Percentiles rank a stretch among this genome's conserved stretches.
These are phyloP conservation scores for Drechslerella coelobrocha DNA, from an alignment of 2,329 filamentous ascomycete genomes.

Conservation along the genomic window DNA sequence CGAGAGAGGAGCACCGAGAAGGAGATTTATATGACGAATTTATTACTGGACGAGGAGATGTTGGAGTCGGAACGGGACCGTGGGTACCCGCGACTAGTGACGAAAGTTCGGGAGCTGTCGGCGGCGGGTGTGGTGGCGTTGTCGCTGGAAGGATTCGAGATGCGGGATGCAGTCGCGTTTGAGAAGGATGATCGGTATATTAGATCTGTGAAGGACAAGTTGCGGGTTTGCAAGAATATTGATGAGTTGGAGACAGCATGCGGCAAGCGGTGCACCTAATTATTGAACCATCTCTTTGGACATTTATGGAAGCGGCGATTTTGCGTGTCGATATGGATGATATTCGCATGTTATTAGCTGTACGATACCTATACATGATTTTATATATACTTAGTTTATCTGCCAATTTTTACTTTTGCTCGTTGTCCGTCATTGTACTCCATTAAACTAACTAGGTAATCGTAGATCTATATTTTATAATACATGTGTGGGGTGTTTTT, in stretches of 20 bases:
- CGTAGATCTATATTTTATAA: no score
- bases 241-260: conserved; percentile 42
- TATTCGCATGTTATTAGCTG: background rate
- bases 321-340: background rate
- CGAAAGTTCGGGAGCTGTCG: conserved; percentile 8
- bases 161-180: conserved; percentile 27
- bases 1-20: conserved; percentile 30
- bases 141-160: conserved; percentile 31
- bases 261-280: conserved; percentile 38
- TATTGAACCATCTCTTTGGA: background rate
- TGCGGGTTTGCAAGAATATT: conserved; percentile 40
- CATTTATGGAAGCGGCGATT: background rate
- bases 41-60: conserved; percentile 24
- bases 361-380: background rate
- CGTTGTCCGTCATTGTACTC: no score
- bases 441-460: no score
- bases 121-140: conserved; percentile 21
- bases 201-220: conserved; percentile 3
- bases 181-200: conserved; percentile 9
- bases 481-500: no score
- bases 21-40: conserved; percentile 8
- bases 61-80: conserved; percentile 19
- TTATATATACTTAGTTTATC: background rate
- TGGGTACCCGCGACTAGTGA: conserved; percentile 27
- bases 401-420: no score